Percentiles rank a stretch among this genome's conserved stretches.
Conservation (phyloP, 441 rosid genomes). For the Isatis lusitanica region DNA sequence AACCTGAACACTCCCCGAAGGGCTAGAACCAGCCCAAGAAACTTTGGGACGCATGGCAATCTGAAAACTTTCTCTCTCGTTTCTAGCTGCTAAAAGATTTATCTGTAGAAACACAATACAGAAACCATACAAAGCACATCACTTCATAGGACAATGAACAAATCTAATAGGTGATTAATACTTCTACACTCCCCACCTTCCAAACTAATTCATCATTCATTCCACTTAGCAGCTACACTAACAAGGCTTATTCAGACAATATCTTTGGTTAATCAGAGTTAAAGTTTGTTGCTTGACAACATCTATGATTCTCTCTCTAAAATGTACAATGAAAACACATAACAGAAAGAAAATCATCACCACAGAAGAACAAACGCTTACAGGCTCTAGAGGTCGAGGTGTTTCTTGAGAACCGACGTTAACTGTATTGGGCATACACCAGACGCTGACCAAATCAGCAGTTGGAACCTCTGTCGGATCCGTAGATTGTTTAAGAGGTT, state of each 20-base stretch:
- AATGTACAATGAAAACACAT: neutral
- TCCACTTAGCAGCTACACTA: slow-evolving; percentile 5
- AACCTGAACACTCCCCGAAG: slow-evolving; percentile 78
- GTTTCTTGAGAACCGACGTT: slow-evolving; percentile 83
- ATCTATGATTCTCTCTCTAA: neutral
- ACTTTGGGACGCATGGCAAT: slow-evolving; percentile 89
- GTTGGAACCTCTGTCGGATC: slow-evolving; percentile 71
- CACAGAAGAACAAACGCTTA: slow-evolving; percentile 37
- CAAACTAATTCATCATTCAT: neutral
- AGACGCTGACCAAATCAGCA: slow-evolving; percentile 69
- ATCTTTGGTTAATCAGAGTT: neutral
- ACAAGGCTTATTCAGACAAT: neutral
- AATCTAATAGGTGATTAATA: neutral
- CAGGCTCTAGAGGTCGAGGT: slow-evolving; percentile 79
- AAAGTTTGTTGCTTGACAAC: neutral
- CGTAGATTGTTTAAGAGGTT: slow-evolving; percentile 48
- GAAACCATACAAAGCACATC: slow-evolving; percentile 17
- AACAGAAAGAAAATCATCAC: neutral
- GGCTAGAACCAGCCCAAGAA: slow-evolving; percentile 71
- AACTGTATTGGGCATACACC: slow-evolving; percentile 90
- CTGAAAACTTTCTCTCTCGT: slow-evolving; percentile 94
- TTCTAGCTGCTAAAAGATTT: slow-evolving; percentile 91
- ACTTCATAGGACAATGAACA: neutral
- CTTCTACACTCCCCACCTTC: neutral
- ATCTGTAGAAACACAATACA: slow-evolving; percentile 50